These are phyloP conservation scores for Trifolium dubium DNA, from an alignment of 306 rosid species.

Conservation along the genomic window DNA sequence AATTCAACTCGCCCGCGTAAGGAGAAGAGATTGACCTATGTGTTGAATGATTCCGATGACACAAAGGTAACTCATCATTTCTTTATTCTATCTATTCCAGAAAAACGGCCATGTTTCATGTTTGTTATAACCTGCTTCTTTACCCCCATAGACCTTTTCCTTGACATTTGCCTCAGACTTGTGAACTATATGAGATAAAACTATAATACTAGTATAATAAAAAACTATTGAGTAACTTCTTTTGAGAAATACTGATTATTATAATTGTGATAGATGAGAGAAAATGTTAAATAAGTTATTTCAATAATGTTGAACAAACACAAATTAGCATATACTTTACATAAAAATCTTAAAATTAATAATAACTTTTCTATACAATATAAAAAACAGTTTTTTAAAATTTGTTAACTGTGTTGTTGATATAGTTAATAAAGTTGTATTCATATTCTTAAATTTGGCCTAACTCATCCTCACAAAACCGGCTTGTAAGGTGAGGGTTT, in stretches of 20 bases:
- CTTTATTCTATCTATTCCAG: constrained; percentile 20
- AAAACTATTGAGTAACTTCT: neutral
- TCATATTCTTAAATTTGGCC: neutral
- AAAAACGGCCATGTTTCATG: constrained; percentile 27
- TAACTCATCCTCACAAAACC: no score
- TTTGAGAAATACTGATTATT: constrained; percentile 1
- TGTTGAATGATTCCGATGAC: constrained; percentile 82
- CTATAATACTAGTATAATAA: neutral
- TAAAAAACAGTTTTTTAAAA: neutral
- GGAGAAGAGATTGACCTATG: constrained; percentile 92
- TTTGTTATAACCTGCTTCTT: constrained; percentile 16
- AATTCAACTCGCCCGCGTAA: constrained; percentile 88
- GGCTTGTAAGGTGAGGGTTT: no score
- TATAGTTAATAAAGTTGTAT: constrained; percentile 33
- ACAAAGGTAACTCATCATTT: constrained; percentile 62
- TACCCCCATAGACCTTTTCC: constrained; percentile 1
- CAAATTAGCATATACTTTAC: neutral
- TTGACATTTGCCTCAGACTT: constrained; percentile 28
- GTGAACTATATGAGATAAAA: constrained; percentile 24
- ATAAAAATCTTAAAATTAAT: neutral
- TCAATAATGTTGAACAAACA: constrained; percentile 9
- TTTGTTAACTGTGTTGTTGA: neutral
- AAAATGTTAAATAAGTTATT: neutral
- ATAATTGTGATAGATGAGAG: neutral
- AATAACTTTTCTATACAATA: neutral